Evolutionary conservation across 2,329 filamentous ascomycete genomes (phyloP), one percentile per base, ranked within the genome.

Genomic region (Aspergillus melleus): DNA sequence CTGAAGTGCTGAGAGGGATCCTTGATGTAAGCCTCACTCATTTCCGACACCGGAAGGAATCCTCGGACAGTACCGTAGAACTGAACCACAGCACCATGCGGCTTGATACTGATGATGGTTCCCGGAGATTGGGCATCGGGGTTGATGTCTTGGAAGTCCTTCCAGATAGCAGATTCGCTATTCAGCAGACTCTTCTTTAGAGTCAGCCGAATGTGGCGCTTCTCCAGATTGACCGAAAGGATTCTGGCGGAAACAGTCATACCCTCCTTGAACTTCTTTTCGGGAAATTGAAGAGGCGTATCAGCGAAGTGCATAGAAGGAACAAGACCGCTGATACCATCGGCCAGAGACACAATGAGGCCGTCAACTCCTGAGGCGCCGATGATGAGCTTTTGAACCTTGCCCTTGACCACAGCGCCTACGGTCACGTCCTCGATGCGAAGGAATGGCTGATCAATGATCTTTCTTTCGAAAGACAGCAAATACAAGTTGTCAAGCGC

Each of bases 1-100:
- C 89, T 88, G 80, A 99, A 99, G 76, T 98, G 93, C 70, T 96
- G 88, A 50, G 86, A 86, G 4, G 95, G 92, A 70, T 97, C 90
- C 66, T 90, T 86, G 70, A 99, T 97, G 72, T 90, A 97, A 11
- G 93, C 92, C 74, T 99, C 95, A 73, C 95, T 98, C 95, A 99
- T 99, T 77, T 99, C 94, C 1, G 91, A 91, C 0, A 96, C 88
- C 2, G 95, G 95, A 57, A 99, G 83, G 79, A 96, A 99, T 9
- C 90, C 96, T 65, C 87, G 86, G 20, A 99, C 82, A 9, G 83
- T 79, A 19, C 92, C 92, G 70, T 96, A 99, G 77, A 98, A 99
- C 72, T 96, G 92, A 55, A 99, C 90, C 19, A 94, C 86, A 11
- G 95, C 95, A 60, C 95, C 95, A 55, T 87, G 86, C 3, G 85